Percentiles rank a stretch among this genome's conserved stretches.
phyloP scores from a whole-genome alignment of 768 basidiomycete species.

The Kwoniella dejecticola region DNA sequence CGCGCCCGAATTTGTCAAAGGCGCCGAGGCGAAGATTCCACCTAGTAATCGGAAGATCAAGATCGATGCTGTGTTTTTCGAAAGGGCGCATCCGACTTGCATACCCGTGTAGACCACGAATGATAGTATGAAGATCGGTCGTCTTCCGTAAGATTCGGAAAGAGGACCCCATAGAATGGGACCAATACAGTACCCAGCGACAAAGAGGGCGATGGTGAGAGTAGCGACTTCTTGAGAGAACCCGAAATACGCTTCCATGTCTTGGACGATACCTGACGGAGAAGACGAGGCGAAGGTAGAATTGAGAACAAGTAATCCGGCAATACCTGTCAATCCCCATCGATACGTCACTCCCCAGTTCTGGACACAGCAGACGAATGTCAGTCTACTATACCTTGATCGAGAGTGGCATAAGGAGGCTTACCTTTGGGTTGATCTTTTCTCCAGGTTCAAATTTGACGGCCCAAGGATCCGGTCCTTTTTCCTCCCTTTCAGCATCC shows the following conservation, averaged over 20 bases:
- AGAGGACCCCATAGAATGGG: constrained; percentile 55
- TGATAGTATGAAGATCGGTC: constrained; percentile 55
- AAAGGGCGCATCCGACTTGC: constrained; percentile 56
- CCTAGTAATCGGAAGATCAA: constrained; percentile 57
- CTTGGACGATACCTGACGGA: constrained; percentile 48
- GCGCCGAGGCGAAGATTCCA: constrained; percentile 56
- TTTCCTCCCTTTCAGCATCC: constrained; percentile 28
- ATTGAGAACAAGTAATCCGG: constrained; percentile 51
- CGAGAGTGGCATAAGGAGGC: not conserved
- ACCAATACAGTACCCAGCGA: constrained; percentile 54
- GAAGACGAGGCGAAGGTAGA: constrained; percentile 54
- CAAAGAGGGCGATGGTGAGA: constrained; percentile 51
- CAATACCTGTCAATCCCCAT: constrained; percentile 51
- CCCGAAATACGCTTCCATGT: constrained; percentile 43
- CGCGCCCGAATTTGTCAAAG: constrained; percentile 58
- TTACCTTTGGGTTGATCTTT: constrained; percentile 50
- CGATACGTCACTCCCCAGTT: constrained; percentile 51
- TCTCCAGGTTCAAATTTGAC: constrained; percentile 53
- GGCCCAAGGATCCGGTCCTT: constrained; percentile 49
- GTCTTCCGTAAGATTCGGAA: constrained; percentile 56
- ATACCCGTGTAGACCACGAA: constrained; percentile 54
- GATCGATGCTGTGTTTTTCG: constrained; percentile 56
- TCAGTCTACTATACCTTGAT: not conserved
- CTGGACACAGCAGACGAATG: constrained; percentile 11
- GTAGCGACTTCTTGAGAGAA: constrained; percentile 51